Percentiles rank a stretch among this genome's conserved stretches.
Conservation (phyloP, 352 stramenopile species). For the Globisporangium emineosum region DNA sequence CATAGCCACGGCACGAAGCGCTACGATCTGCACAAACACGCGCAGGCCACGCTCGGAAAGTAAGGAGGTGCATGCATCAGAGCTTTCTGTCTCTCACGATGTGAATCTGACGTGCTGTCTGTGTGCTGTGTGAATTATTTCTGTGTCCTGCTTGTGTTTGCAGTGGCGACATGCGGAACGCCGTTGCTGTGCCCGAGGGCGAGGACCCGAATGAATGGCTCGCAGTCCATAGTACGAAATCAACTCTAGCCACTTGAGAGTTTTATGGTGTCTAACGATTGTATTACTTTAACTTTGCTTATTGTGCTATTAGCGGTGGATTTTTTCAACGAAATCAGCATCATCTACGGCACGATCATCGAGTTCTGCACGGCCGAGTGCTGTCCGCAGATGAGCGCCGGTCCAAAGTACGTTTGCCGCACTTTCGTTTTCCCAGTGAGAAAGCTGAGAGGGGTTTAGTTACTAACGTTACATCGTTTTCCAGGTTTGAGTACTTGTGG, state of each 20-base stretch:
- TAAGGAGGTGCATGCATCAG: constrained; percentile 24
- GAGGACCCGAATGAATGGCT: constrained; percentile 93
- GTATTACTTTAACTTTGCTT: background rate
- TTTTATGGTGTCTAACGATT: too few species aligned
- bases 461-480: background rate
- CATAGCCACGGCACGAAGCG: constrained; percentile 80
- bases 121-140: background rate
- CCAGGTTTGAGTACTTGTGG: constrained; percentile 88
- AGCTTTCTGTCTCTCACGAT: constrained; percentile 10
- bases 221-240: constrained; percentile 80
- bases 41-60: constrained; percentile 79
- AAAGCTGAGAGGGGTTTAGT: background rate
- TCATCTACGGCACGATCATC: constrained; percentile 90
- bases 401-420: constrained; percentile 44
- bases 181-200: constrained; percentile 55
- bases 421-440: background rate
- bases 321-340: constrained; percentile 94
- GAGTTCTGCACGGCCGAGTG: constrained; percentile 72
- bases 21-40: constrained; percentile 80
- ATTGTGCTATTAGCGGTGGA: constrained; percentile 69
- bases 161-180: constrained; percentile 66
- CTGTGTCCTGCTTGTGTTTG: background rate
- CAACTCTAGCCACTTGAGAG: background rate
- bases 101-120: background rate
- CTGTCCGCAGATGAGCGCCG: constrained; percentile 75